These are phyloP conservation scores for Hirsutella thompsonii DNA, from an alignment of 2,329 filamentous ascomycete species.

Conservation along the genomic window DNA sequence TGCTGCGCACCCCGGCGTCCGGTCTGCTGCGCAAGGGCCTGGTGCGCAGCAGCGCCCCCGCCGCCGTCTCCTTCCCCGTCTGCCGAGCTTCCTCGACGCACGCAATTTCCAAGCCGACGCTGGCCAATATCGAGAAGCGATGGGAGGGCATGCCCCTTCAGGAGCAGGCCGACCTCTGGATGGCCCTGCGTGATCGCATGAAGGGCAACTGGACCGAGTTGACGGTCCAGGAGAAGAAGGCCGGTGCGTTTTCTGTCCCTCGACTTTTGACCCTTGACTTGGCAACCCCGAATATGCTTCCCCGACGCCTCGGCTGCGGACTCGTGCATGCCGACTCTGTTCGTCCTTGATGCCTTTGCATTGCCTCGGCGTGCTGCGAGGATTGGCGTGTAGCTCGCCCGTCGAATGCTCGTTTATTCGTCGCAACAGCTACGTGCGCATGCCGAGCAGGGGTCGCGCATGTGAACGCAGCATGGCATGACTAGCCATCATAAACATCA, in stretches of 20 bases:
- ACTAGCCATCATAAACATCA: too few species aligned
- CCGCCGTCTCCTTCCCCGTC: conserved; percentile 29
- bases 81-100: conserved; percentile 56
- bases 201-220: conserved; percentile 94
- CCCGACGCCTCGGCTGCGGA: not conserved
- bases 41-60: conserved; percentile 28
- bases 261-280: conserved; percentile 1
- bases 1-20: conserved; percentile 42
- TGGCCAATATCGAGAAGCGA: conserved; percentile 98
- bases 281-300: conserved; percentile 23
- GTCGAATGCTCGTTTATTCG: too few species aligned
- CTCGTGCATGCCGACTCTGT: not conserved
- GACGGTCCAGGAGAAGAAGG: conserved; percentile 96
- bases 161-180: conserved; percentile 99
- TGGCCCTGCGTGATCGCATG: conserved; percentile 96
- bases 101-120: conserved; percentile 93
- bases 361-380: too few species aligned
- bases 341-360: not conserved
- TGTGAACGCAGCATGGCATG: too few species aligned
- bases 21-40: conserved; percentile 37
- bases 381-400: too few species aligned
- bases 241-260: conserved; percentile 51
- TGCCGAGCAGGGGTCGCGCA: too few species aligned
- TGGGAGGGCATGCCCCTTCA: conserved; percentile 97
- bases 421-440: too few species aligned